phyloP scores from a whole-genome alignment of 108 stramenopile genomes.

The Nitzschia putrida region DNA sequence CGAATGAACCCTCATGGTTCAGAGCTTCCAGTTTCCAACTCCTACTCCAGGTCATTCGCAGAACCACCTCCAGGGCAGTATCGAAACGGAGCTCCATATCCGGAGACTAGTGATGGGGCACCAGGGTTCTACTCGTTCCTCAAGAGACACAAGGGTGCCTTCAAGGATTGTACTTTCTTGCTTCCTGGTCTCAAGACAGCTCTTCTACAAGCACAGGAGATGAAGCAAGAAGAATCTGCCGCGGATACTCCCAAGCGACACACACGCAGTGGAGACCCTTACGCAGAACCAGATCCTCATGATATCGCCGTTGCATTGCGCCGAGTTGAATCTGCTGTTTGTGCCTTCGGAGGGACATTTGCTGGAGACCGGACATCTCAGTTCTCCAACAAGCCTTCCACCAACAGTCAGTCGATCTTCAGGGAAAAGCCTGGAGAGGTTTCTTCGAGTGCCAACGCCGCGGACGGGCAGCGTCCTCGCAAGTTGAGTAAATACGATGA shows the following conservation, averaged over 20 bases:
- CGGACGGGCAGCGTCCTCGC: conserved; percentile 18
- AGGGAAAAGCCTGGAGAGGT: conserved; percentile 36
- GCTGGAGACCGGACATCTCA: conserved; percentile 20
- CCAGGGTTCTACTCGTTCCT: conserved; percentile 47
- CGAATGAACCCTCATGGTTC: conserved; percentile 25
- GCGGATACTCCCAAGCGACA: conserved; percentile 36
- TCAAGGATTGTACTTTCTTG: conserved; percentile 62
- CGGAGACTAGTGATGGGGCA: conserved; percentile 28
- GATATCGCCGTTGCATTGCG: conserved; percentile 56
- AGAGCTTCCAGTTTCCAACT: conserved; percentile 3
- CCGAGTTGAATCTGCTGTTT: conserved; percentile 69
- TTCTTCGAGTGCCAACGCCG: conserved; percentile 30
- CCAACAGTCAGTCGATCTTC: conserved; percentile 43
- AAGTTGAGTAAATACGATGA: conserved; percentile 56
- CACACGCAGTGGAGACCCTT: conserved; percentile 11
- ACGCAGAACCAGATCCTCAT: conserved; percentile 37
- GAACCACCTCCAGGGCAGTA: neutral
- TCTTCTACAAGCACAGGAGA: conserved; percentile 28
- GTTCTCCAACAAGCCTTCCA: neutral
- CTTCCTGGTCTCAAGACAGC: conserved; percentile 67
- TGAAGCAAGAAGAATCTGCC: conserved; percentile 6
- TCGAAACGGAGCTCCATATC: neutral
- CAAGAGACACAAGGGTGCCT: conserved; percentile 57
- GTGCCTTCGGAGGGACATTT: conserved; percentile 74
- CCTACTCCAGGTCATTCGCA: conserved; percentile 15